phyloP scores from a whole-genome alignment of 495 filamentous ascomycete species.

The Podospora pseudocomata region DNA sequence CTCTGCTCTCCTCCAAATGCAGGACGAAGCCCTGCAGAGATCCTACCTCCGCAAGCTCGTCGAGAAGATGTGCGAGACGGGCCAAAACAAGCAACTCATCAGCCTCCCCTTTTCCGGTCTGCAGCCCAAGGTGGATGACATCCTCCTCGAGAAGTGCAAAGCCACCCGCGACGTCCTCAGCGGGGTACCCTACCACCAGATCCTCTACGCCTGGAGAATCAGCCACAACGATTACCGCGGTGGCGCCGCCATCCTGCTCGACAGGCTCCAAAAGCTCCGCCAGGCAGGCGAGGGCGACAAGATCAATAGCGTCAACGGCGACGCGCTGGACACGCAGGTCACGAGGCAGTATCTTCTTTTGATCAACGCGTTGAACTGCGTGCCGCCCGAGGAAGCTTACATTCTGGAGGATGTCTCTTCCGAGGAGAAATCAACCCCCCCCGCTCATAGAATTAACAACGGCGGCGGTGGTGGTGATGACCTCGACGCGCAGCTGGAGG shows the following conservation, averaged over 20 bases:
- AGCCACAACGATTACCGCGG: conserved; percentile 81
- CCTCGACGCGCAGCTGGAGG: conserved; percentile 26
- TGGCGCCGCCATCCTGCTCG: conserved; percentile 71
- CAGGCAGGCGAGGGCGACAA: conserved; percentile 45
- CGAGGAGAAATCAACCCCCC: conserved; percentile 8
- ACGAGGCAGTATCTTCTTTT: conserved; percentile 71
- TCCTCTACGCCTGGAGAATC: conserved; percentile 87
- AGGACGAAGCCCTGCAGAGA: conserved; percentile 61
- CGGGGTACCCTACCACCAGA: conserved; percentile 67
- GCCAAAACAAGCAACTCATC: conserved; percentile 64
- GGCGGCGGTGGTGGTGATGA: conserved; percentile 26
- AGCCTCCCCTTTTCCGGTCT: conserved; percentile 74
- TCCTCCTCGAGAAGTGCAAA: conserved; percentile 61
- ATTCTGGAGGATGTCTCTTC: conserved; percentile 46
- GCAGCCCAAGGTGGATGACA: conserved; percentile 70
- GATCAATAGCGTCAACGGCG: conserved; percentile 44
- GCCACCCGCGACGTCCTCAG: conserved; percentile 54
- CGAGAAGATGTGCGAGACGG: conserved; percentile 64
- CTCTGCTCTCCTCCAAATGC: conserved; percentile 67
- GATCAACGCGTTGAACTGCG: conserved; percentile 83
- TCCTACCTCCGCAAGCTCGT: conserved; percentile 63
- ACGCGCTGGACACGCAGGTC: conserved; percentile 54
- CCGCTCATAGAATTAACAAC: background rate
- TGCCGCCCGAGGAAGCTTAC: conserved; percentile 76
- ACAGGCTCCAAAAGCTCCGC: conserved; percentile 54